Evolutionary conservation across 2,329 filamentous ascomycete species (phyloP).

Genomic region (Colletotrichum sp.): DNA sequence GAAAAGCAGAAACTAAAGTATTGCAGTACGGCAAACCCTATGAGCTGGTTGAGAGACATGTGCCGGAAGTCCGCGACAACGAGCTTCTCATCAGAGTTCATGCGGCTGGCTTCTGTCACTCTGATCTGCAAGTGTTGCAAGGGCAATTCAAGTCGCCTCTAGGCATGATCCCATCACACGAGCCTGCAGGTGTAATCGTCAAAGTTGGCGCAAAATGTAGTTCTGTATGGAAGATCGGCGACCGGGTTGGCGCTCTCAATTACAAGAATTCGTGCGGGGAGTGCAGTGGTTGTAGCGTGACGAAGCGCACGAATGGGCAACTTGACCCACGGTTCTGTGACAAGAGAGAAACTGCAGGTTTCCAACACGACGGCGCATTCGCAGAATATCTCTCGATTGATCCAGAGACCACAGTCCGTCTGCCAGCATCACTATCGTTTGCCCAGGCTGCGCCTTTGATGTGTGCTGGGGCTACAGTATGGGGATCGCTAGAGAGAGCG

Average conservation of each 20-base stretch:
- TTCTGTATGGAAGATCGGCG: slow-evolving; percentile 30
- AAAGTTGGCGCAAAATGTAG: slow-evolving; percentile 27
- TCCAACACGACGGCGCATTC: slow-evolving; percentile 37
- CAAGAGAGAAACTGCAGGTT: slow-evolving; percentile 33
- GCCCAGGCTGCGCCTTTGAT: slow-evolving; percentile 39
- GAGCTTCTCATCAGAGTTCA: slow-evolving; percentile 35
- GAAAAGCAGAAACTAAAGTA: neutral
- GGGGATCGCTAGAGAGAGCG: slow-evolving; percentile 34
- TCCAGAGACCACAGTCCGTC: slow-evolving; percentile 28
- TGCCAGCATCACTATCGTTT: slow-evolving; percentile 30
- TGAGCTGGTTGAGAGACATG: slow-evolving; percentile 20
- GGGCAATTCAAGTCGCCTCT: slow-evolving; percentile 32
- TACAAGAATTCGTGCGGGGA: slow-evolving; percentile 33
- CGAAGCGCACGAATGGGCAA: slow-evolving; percentile 8
- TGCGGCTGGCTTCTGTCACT: slow-evolving; percentile 41
- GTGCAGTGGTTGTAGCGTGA: slow-evolving; percentile 31
- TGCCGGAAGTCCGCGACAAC: slow-evolving; percentile 26
- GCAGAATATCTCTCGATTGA: slow-evolving; percentile 37
- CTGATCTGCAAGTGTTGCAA: slow-evolving; percentile 37
- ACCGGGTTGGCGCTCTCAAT: slow-evolving; percentile 39
- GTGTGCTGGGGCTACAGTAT: slow-evolving; percentile 39
- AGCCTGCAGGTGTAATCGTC: slow-evolving; percentile 35
- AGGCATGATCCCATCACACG: slow-evolving; percentile 37
- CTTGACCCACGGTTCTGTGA: slow-evolving; percentile 36
- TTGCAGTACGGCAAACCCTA: slow-evolving; percentile 33